phyloP scores from a whole-genome alignment of 768 basidiomycete species.

The Boletus rufocinnamomeus region DNA sequence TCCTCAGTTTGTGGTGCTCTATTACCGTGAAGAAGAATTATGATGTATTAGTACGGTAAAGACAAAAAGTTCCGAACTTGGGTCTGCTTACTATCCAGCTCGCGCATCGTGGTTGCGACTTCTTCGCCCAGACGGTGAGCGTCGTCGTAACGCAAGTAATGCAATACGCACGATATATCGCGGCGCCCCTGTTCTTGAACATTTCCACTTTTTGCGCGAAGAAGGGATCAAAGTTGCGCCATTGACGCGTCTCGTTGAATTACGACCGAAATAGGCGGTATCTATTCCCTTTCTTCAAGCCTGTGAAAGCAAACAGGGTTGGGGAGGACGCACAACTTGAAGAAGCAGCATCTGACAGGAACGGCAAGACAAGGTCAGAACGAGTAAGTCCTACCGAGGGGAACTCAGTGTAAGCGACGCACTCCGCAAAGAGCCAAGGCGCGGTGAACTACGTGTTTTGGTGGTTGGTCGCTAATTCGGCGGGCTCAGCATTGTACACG shows the following conservation, averaged over 20 bases:
- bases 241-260: constrained; percentile 66
- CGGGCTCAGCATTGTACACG: constrained; percentile 78
- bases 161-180: constrained; percentile 68
- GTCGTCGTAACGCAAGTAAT: neutral
- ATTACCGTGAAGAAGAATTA: too few species aligned
- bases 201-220: constrained; percentile 73
- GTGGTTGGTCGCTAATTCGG: constrained; percentile 43
- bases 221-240: constrained; percentile 86
- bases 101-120: constrained; percentile 71
- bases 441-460: constrained; percentile 86
- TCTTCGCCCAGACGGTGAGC: constrained; percentile 42
- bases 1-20: too few species aligned
- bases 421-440: constrained; percentile 98
- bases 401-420: constrained; percentile 30
- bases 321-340: constrained; percentile 54
- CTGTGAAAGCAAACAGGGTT: neutral
- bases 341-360: constrained; percentile 64
- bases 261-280: constrained; percentile 82
- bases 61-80: too few species aligned
- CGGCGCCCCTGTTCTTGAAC: constrained; percentile 74
- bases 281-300: constrained; percentile 39
- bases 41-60: too few species aligned
- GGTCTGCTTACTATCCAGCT: too few species aligned
- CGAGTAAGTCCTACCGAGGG: constrained; percentile 1
- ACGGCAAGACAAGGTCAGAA: neutral